Conservation (phyloP, 2,329 filamentous ascomycete genomes). For the Alternaria arbusti region DNA sequence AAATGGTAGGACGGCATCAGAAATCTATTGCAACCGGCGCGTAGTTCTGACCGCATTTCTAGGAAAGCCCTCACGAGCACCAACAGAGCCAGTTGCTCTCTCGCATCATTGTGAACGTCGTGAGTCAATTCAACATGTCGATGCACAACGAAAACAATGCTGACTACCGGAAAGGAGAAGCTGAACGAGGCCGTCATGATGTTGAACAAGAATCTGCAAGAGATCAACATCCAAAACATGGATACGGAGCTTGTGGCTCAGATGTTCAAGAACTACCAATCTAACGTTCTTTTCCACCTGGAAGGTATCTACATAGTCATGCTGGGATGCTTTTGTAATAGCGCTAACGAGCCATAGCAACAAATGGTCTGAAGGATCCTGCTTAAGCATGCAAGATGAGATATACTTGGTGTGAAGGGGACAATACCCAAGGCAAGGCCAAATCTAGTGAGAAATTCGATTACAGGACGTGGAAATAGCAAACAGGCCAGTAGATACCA, state of each 20-base stretch:
- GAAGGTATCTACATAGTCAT: conserved; percentile 69
- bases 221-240: conserved; percentile 99
- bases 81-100: conserved; percentile 93
- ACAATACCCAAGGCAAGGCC: background rate
- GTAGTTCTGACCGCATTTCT: conserved; percentile 13
- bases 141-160: background rate
- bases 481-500: background rate
- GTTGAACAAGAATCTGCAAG: conserved; percentile 90
- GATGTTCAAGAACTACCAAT: conserved; percentile 99
- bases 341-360: conserved; percentile 61
- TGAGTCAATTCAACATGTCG: conserved; percentile 58
- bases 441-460: background rate
- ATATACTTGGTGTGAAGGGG: background rate
- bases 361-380: conserved; percentile 82
- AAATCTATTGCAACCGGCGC: background rate
- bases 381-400: conserved; percentile 53
- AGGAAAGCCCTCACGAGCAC: conserved; percentile 97
- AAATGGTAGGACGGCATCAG: conserved; percentile 32
- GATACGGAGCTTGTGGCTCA: conserved; percentile 97
- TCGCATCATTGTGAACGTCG: conserved; percentile 96
- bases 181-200: conserved; percentile 92
- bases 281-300: conserved; percentile 94
- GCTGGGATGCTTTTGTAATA: background rate
- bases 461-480: background rate
- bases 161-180: conserved; percentile 75